phyloP scores from a whole-genome alignment of 345 rosid genomes.

The Murraya koenigii region DNA sequence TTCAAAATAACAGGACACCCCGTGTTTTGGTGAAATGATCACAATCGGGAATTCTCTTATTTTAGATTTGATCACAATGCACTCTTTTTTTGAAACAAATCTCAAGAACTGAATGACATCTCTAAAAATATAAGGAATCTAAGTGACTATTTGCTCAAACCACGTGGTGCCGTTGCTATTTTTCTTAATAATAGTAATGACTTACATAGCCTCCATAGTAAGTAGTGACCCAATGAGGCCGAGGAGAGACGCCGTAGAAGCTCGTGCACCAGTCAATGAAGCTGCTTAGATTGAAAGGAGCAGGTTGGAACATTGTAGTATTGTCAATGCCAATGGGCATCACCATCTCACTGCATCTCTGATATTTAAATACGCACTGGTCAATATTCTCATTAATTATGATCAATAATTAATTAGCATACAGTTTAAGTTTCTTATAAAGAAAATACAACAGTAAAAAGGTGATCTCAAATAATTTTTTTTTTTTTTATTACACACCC shows the following conservation, averaged over 20 bases:
- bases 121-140: background rate
- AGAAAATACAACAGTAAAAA: too few relatives aligned
- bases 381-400: background rate
- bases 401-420: background rate
- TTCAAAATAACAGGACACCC: too few relatives aligned
- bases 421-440: background rate
- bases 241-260: constrained; percentile 32
- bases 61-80: too few relatives aligned
- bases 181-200: too few relatives aligned
- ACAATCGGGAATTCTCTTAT: too few relatives aligned
- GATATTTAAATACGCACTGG: background rate
- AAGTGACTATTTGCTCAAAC: too few relatives aligned
- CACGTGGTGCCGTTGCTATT: too few relatives aligned
- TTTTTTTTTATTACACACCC: too few relatives aligned
- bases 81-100: too few relatives aligned
- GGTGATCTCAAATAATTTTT: too few relatives aligned
- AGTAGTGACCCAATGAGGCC: constrained; percentile 55
- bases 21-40: too few relatives aligned
- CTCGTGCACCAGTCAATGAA: constrained; percentile 12
- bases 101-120: too few relatives aligned
- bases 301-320: constrained; percentile 33
- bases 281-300: constrained; percentile 18
- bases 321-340: constrained; percentile 37
- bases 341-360: constrained; percentile 58
- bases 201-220: constrained; percentile 52